Conservation (phyloP, 176 grass and related monocot genomes). For the Lolium rigidum region DNA sequence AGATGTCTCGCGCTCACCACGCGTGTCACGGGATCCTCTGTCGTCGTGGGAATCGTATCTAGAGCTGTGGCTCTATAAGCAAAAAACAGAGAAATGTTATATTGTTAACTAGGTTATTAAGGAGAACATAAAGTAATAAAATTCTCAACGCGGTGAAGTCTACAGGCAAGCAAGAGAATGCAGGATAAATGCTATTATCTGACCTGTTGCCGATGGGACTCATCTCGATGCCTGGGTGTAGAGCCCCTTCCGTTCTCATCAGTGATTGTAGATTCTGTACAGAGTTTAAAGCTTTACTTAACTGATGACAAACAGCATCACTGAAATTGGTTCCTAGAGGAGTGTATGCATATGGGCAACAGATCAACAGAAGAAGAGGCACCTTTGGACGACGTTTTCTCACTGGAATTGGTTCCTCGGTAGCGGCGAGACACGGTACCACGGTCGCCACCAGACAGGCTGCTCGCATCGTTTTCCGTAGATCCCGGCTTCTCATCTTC, state of each 20-base stretch:
- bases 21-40: conserved; percentile 41
- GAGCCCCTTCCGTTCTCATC: conserved; percentile 39
- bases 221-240: conserved; percentile 45
- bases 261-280: conserved; percentile 60
- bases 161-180: conserved; percentile 36
- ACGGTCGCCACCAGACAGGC: conserved; percentile 20
- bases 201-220: conserved; percentile 54
- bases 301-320: conserved; percentile 20
- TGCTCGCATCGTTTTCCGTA: conserved; percentile 41
- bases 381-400: conserved; percentile 54
- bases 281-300: conserved; percentile 18
- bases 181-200: conserved; percentile 26
- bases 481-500: conserved; percentile 72
- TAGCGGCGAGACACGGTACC: conserved; percentile 58
- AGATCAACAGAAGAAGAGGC: conserved; percentile 32
- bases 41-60: conserved; percentile 49
- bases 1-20: conserved; percentile 50
- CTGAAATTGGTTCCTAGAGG: background rate
- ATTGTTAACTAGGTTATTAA: conserved; percentile 20
- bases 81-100: conserved; percentile 31
- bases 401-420: conserved; percentile 57
- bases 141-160: conserved; percentile 12
- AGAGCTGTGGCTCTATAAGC: conserved; percentile 56
- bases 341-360: background rate
- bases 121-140: conserved; percentile 1